Evolutionary conservation across 2,329 filamentous ascomycete species (phyloP), one percentile per base, ranked within the genome.

Genomic region (Endocalyx cinctus): DNA sequence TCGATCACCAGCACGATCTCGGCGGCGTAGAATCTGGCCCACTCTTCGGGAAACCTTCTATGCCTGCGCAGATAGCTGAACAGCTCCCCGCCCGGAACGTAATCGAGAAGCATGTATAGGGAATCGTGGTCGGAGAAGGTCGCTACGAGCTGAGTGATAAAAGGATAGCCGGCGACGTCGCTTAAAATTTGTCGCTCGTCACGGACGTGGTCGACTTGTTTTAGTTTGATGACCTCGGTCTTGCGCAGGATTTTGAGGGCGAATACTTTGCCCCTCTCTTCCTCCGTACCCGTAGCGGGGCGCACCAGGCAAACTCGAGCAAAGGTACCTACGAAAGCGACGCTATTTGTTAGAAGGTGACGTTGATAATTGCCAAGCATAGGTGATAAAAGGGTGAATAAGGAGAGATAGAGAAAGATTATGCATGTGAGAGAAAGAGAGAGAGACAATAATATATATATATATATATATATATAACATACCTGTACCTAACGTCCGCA

Each of bases 181-280:
- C 79, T 76, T 32, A 92, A 77, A 47, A 90, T 82, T 42, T 79
- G 76, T 48, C 85, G 82, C 68, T 92, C 86, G 61, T 89, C 85
- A 41, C 84, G 82, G 34, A 90, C 85, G 60, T 92, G 86, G 62
- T 90, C 85, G 47, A 90, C 81, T 55, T 92, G 86, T 68, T 90
- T 90, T 37, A 90, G 73, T 43, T 82, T 82, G 57, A 92, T 83
- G 27, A 92, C 64, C 51, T 82, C 73, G 34, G 76, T 70, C 54
- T 82, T 82, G 42, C 84, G 78, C 45, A 90, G 62, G 35, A 88
- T 87, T 70, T 90, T 90, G 51, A 90, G 71, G 28, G 84, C 84
- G 60, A 82, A 89, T n/a, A 89, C 82, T 48, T 79, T 74, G 52
- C 72, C 69, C 41, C 68, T 66, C 48, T 82, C 76, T 23, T 72